Evolutionary conservation across 139 green algal species (phyloP).

Genomic region (Axilococcus clingmanii): DNA sequence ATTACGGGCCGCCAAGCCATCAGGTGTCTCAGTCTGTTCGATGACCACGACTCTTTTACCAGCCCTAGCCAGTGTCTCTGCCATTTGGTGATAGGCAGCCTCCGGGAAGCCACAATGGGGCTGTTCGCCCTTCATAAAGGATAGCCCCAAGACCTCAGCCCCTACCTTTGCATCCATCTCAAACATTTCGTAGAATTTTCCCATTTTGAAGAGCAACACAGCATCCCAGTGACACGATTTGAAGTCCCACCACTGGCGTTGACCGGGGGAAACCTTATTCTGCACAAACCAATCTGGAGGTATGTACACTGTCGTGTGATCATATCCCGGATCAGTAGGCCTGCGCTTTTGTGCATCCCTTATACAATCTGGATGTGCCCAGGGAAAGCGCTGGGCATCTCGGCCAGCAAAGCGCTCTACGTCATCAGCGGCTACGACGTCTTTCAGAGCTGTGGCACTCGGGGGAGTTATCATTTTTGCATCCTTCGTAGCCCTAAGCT

Average conservation of each 20-base stretch:
- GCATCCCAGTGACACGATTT: slow-evolving; percentile 83
- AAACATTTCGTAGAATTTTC: slow-evolving; percentile 97
- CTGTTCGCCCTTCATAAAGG: slow-evolving; percentile 97
- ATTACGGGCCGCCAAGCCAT: slow-evolving; percentile 75
- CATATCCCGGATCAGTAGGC: slow-evolving; percentile 52
- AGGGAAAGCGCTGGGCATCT: slow-evolving; percentile 47
- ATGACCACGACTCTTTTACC: slow-evolving; percentile 89
- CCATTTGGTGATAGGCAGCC: slow-evolving; percentile 68
- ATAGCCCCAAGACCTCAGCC: slow-evolving; percentile 76
- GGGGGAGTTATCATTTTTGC: background rate
- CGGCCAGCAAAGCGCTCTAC: slow-evolving; percentile 36
- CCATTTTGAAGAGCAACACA: slow-evolving; percentile 88
- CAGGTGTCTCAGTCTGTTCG: slow-evolving; percentile 95
- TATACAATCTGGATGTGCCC: slow-evolving; percentile 56
- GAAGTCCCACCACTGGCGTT: slow-evolving; percentile 94
- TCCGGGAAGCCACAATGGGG: slow-evolving; percentile 91
- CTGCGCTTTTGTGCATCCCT: slow-evolving; percentile 41
- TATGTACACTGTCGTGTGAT: slow-evolving; percentile 74
- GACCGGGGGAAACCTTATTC: slow-evolving; percentile 61
- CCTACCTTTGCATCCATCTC: slow-evolving; percentile 97
- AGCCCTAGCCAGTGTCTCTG: slow-evolving; percentile 72
- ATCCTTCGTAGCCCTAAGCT: background rate
- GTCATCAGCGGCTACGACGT: background rate
- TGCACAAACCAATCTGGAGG: slow-evolving; percentile 62
- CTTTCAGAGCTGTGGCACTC: background rate